phyloP scores from a whole-genome alignment of 2,329 filamentous ascomycete species.

The Fusarium circinatum region DNA sequence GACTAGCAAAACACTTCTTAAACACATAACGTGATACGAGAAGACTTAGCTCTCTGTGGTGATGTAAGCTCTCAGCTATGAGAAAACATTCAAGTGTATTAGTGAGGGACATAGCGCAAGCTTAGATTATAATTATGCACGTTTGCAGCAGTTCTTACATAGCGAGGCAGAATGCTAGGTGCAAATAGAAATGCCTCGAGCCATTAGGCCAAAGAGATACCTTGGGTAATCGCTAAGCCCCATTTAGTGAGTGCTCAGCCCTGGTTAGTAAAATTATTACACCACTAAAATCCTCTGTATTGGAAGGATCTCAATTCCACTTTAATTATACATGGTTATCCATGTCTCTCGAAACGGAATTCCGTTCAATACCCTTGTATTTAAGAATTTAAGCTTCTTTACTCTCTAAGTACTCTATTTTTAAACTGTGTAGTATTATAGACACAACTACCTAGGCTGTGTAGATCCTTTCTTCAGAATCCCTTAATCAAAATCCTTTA shows the following conservation, averaged over 20 bases:
- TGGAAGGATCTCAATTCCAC: not conserved
- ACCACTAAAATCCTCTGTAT: not conserved
- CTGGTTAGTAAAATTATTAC: not conserved
- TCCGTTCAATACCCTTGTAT: not conserved
- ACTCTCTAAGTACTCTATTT: too few relatives aligned
- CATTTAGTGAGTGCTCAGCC: not conserved
- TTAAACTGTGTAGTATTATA: fast-evolving
- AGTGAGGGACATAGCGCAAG: not conserved
- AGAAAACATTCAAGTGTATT: too few relatives aligned
- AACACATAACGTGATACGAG: too few relatives aligned
- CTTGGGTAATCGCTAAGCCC: not conserved
- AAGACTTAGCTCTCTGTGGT: too few relatives aligned
- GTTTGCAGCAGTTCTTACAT: not conserved
- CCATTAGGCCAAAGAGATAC: not conserved
- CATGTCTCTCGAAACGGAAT: not conserved
- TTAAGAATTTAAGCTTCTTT: not conserved
- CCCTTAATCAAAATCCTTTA: not conserved
- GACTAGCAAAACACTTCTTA: too few relatives aligned
- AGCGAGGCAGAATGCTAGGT: not conserved
- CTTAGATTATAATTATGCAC: not conserved
- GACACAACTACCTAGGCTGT: not conserved
- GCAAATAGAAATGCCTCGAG: not conserved
- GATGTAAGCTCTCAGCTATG: not conserved
- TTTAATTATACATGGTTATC: not conserved
- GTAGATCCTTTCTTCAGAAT: not conserved